phyloP scores from a whole-genome alignment of 1,284 basidiomycete species.

The Boletus albobrunnescens region DNA sequence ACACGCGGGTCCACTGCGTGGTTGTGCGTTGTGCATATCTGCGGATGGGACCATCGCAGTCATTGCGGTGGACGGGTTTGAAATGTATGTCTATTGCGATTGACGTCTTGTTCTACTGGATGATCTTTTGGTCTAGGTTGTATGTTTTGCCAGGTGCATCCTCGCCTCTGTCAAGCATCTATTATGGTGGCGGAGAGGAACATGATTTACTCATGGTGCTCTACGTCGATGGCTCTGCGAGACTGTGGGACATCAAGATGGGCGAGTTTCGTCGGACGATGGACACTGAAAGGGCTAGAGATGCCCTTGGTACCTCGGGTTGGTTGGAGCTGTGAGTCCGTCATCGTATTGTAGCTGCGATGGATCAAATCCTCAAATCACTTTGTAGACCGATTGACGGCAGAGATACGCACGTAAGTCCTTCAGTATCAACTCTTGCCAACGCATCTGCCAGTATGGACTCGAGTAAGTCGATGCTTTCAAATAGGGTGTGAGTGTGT shows the following conservation, averaged over 20 bases:
- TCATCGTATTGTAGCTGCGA: neutral
- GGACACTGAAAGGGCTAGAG: conserved; percentile 70
- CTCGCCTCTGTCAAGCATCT: conserved; percentile 62
- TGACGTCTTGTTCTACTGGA: neutral
- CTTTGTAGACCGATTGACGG: conserved; percentile 23
- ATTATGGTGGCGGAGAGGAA: conserved; percentile 48
- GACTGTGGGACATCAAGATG: conserved; percentile 86
- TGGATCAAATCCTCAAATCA: neutral
- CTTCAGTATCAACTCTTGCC: conserved; percentile 26
- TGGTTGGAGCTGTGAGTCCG: conserved; percentile 68
- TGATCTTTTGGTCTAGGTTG: conserved; percentile 41
- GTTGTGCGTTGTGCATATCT: conserved; percentile 72
- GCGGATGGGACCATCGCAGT: conserved; percentile 80
- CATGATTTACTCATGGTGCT: conserved; percentile 69
- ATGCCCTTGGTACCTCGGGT: conserved; percentile 63
- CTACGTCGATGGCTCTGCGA: conserved; percentile 74
- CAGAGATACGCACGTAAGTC: conserved; percentile 20
- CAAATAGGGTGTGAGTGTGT: neutral
- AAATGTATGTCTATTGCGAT: conserved; percentile 53
- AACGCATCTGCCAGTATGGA: conserved; percentile 12
- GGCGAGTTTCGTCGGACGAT: conserved; percentile 86
- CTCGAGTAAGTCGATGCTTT: conserved; percentile 20
- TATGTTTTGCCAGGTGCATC: conserved; percentile 78
- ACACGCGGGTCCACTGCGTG: conserved; percentile 57
- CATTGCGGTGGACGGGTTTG: conserved; percentile 70